Evolutionary conservation across 768 basidiomycete genomes (phyloP).

Genomic region (Boletus subparvulus): DNA sequence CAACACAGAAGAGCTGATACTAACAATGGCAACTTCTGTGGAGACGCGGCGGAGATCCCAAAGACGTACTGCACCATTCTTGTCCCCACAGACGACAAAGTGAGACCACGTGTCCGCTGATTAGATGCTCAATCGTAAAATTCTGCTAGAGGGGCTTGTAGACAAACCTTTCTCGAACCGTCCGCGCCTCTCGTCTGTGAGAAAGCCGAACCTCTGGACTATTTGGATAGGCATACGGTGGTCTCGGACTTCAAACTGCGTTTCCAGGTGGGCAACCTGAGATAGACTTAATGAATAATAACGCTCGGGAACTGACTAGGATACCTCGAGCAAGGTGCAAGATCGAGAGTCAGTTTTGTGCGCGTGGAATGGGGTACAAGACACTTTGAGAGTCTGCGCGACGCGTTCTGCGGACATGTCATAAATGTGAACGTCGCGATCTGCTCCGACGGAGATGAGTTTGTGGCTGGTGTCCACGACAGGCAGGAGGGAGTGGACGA

Average conservation of each 20-base stretch:
- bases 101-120: constrained; percentile 32
- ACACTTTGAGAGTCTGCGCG: constrained; percentile 39
- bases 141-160: constrained; percentile 2
- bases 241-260: constrained; percentile 54
- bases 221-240: constrained; percentile 37
- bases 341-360: constrained; percentile 39
- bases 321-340: constrained; percentile 46
- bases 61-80: constrained; percentile 40
- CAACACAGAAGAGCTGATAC: background rate
- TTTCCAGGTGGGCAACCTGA: constrained; percentile 50
- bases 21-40: constrained; percentile 24
- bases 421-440: constrained; percentile 45
- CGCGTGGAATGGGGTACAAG: constrained; percentile 45
- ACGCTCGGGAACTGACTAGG: background rate
- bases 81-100: constrained; percentile 45
- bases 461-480: constrained; percentile 47
- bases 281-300: background rate
- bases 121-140: constrained; percentile 14
- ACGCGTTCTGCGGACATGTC: constrained; percentile 49
- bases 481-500: constrained; percentile 44
- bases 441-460: constrained; percentile 47
- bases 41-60: constrained; percentile 49
- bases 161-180: constrained; percentile 45
- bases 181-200: constrained; percentile 37
- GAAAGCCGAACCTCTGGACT: constrained; percentile 47